Conservation (phyloP, 2,329 filamentous ascomycete species). For the Cytospora schulzeri region DNA sequence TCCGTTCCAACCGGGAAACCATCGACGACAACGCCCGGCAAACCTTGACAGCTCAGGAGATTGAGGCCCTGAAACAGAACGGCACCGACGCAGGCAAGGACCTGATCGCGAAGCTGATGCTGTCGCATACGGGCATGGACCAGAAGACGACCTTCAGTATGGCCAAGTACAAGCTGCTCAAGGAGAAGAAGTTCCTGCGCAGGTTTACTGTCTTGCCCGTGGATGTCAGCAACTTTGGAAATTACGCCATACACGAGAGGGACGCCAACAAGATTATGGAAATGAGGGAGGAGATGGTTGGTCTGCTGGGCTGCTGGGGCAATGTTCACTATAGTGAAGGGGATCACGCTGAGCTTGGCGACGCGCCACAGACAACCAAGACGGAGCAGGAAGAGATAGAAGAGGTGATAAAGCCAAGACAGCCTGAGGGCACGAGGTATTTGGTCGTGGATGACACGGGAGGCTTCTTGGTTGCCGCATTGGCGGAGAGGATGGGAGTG, state of each 20-base stretch:
- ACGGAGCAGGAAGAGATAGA: conserved; percentile 33
- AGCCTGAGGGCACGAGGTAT: conserved; percentile 58
- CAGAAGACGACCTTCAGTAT: conserved; percentile 94
- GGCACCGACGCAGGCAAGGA: conserved; percentile 81
- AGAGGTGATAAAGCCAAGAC: conserved; percentile 30
- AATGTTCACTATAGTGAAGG: conserved; percentile 76
- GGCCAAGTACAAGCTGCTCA: conserved; percentile 93
- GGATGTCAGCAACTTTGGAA: conserved; percentile 73
- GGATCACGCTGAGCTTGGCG: conserved; percentile 30
- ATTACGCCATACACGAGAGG: conserved; percentile 78
- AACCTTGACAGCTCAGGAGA: conserved; percentile 73
- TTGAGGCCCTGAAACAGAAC: conserved; percentile 73
- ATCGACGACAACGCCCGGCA: conserved; percentile 69
- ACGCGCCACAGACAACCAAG: conserved; percentile 28
- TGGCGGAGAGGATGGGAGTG: conserved; percentile 88
- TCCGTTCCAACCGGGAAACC: conserved; percentile 60
- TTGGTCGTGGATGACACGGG: conserved; percentile 86
- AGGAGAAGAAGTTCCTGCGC: conserved; percentile 90
- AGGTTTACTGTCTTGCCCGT: conserved; percentile 84
- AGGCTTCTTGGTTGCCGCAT: conserved; percentile 76
- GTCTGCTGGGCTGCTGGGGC: conserved; percentile 81
- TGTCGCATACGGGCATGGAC: conserved; percentile 85
- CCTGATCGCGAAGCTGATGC: conserved; percentile 87
- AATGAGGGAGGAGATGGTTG: conserved; percentile 80
- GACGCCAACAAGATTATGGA: conserved; percentile 83